Percentiles rank a stretch among this genome's conserved stretches.
phyloP scores from a whole-genome alignment of 257 asterid genomes.

The Rubia yunnanensis region DNA sequence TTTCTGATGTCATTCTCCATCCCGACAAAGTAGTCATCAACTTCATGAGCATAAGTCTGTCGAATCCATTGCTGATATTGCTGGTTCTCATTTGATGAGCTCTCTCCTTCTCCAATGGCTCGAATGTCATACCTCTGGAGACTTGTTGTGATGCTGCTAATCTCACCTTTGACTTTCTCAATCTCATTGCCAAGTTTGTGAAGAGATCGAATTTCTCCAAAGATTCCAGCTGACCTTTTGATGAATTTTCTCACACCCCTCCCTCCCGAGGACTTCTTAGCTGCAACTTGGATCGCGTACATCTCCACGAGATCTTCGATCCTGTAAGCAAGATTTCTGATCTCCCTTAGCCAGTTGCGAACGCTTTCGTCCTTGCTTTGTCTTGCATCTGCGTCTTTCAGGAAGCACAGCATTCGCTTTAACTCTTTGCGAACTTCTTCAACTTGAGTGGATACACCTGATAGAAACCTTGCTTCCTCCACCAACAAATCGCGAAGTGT shows the following conservation, averaged over 20 bases:
- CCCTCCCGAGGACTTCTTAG: not conserved
- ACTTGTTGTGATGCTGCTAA: not conserved
- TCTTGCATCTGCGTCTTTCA: conserved; percentile 6
- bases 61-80: not conserved
- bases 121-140: not conserved
- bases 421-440: not conserved
- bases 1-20: not conserved
- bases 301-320: conserved; percentile 8
- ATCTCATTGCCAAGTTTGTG: conserved; percentile 7
- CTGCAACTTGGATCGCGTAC: conserved; percentile 1
- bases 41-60: conserved; percentile 9
- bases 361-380: not conserved
- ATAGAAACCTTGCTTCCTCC: too few species aligned
- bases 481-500: too few species aligned
- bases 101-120: conserved; percentile 2
- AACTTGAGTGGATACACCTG: too few species aligned
- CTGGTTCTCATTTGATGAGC: conserved; percentile 2
- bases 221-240: not conserved
- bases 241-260: not conserved
- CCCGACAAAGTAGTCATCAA: not conserved
- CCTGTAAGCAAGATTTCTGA: not conserved
- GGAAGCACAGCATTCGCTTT: not conserved
- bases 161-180: not conserved
- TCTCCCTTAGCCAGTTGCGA: conserved; percentile 1
- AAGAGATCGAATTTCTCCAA: not conserved